Conservation (phyloP, 495 filamentous ascomycete species). For the Daldinia concentrica region DNA sequence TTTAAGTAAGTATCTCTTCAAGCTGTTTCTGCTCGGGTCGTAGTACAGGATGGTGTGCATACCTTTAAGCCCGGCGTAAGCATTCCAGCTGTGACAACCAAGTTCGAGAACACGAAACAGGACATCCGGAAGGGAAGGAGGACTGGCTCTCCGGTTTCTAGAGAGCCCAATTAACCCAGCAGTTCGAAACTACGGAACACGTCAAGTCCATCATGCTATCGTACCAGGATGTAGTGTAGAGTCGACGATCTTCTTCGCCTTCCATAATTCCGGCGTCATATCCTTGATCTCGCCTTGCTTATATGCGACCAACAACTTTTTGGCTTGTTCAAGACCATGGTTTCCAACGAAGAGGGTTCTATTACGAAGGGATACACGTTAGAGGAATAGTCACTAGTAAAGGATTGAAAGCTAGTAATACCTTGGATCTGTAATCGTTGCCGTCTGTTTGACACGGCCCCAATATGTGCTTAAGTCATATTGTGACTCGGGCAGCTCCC, state of each 20-base stretch:
- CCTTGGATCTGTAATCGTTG: slow-evolving; percentile 93
- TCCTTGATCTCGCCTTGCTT: slow-evolving; percentile 76
- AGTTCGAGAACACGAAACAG: slow-evolving; percentile 90
- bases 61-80: slow-evolving; percentile 84
- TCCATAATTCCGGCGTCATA: slow-evolving; percentile 94
- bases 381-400: slow-evolving; percentile 12
- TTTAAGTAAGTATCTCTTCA: slow-evolving; percentile 17
- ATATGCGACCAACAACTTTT: slow-evolving; percentile 77
- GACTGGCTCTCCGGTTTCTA: slow-evolving; percentile 91
- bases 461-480: slow-evolving; percentile 94
- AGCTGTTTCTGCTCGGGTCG: neutral
- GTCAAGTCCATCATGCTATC: slow-evolving; percentile 21
- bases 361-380: slow-evolving; percentile 2
- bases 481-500: slow-evolving; percentile 87
- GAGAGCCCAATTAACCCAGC: slow-evolving; percentile 29
- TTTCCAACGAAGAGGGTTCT: slow-evolving; percentile 84
- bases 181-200: slow-evolving; percentile 9
- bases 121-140: slow-evolving; percentile 98
- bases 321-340: slow-evolving; percentile 82
- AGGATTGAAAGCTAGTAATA: slow-evolving; percentile 50
- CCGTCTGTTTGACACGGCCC: slow-evolving; percentile 91
- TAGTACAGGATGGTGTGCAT: slow-evolving; percentile 35
- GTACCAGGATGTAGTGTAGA: slow-evolving; percentile 93
- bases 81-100: slow-evolving; percentile 98
- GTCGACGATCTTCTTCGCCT: slow-evolving; percentile 95